Conservation (phyloP, 1,284 basidiomycete genomes). For the Mrakiaceae sp. region DNA sequence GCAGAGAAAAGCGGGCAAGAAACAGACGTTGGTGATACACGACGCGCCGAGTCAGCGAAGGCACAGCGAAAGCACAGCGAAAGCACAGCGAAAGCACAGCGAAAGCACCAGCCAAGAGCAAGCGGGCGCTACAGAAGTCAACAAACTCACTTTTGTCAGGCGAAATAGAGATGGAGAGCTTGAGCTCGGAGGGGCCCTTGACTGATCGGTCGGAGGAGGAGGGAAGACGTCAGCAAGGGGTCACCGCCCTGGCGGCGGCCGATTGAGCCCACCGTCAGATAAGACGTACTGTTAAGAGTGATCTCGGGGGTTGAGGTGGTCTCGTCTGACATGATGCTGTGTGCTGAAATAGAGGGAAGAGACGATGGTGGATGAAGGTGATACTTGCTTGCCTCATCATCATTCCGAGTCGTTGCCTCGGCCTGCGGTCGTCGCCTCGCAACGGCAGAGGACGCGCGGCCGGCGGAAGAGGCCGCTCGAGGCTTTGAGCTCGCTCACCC, state of each 20-base stretch:
- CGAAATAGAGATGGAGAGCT: constrained; percentile 68
- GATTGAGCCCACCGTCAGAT: too few species aligned
- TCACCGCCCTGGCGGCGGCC: background rate
- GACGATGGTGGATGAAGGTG: background rate
- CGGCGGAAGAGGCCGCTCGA: too few species aligned
- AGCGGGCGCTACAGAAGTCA: too few species aligned
- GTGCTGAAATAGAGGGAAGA: background rate
- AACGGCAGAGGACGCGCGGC: too few species aligned
- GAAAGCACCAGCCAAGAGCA: too few species aligned
- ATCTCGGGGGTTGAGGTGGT: constrained; percentile 20
- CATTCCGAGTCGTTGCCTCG: too few species aligned
- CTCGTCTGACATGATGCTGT: constrained; percentile 20
- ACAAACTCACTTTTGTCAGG: constrained; percentile 43
- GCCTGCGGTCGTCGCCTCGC: too few species aligned
- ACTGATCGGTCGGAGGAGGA: constrained; percentile 19
- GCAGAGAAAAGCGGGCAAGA: background rate
- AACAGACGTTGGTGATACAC: background rate
- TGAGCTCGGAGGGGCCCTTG: constrained; percentile 72
- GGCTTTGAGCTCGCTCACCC: background rate
- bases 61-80: background rate
- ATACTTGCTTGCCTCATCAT: too few species aligned
- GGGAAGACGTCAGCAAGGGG: background rate
- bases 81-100: background rate
- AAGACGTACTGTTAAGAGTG: constrained; percentile 21
- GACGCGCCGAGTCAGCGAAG: background rate